Evolutionary conservation across 495 filamentous ascomycete species (phyloP), one percentile per base, ranked within the genome.

Genomic region (Podospora pseudocomata): DNA sequence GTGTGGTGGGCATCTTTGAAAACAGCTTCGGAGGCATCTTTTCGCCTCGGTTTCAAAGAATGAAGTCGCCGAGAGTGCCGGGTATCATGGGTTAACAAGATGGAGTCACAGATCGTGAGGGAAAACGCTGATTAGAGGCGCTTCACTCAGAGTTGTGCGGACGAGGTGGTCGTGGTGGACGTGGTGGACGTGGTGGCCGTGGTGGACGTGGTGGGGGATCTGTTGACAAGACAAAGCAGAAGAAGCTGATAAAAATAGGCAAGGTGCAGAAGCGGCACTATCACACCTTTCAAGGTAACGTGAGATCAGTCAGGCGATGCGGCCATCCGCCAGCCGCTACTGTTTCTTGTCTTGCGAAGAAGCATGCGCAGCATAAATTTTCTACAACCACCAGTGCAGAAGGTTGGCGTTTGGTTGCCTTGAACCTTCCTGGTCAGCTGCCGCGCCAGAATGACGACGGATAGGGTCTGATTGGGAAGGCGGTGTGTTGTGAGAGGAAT

Each of bases 11-110:
- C 61, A 94, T 82, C 32, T 89, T 87, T 27, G 91, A 92, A 64
- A 96, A 84, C 30, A 94, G 79, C 74, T 92, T 92, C 56, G 91
- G 91, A 69, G 90, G 81, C 90, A 93, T 94, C 9, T 7, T 23
- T 23, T 62, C 56, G 11, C 15, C 60, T 65, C 19, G 39, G 30
- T 34, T 32, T 67, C 53, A 56, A 57, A 28, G 26, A 54, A 18
- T 64, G 58, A 61, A 49, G 23, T 59, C 15, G 66, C 60, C 32
- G 18, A 23, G 18, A 7, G 15, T 34, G 32, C 53, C 60, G 16
- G 30, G 28, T 61, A 26, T 32, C 71, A 68, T 67, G 9, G 67
- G 66, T 4, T 3, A 20, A 34, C 20, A 19, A 1, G 58, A 44
- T n/a, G 30, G 6, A n/a, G 55, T 23, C 7, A 18, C 49, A 13